Evolutionary conservation across 345 rosid genomes (phyloP).

Genomic region (Eucalyptus camaldulensis): DNA sequence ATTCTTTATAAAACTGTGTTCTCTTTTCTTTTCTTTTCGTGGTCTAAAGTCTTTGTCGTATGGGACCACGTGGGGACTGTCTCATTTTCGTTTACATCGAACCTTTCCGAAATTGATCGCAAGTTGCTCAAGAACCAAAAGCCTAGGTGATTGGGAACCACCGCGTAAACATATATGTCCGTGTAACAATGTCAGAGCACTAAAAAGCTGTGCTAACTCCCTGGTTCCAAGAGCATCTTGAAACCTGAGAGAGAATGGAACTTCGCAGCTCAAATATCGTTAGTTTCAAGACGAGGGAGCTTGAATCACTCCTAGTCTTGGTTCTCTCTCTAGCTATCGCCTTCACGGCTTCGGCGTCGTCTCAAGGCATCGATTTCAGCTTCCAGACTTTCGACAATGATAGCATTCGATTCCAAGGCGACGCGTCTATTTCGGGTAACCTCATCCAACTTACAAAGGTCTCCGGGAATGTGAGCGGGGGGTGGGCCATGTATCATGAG

Average conservation of each 20-base stretch:
- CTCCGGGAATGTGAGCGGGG: not conserved
- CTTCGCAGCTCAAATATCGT: not conserved
- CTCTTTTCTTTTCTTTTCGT: too few relatives aligned
- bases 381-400: not conserved
- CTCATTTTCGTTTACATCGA: too few relatives aligned
- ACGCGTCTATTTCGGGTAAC: fast-evolving
- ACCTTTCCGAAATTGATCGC: too few relatives aligned
- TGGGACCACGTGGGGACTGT: too few relatives aligned
- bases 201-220: not conserved
- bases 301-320: not conserved
- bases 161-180: not conserved
- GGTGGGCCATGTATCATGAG: not conserved
- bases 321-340: not conserved
- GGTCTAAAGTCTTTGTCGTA: not conserved
- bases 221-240: not conserved
- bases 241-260: not conserved
- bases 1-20: not conserved
- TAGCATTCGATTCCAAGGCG: not conserved
- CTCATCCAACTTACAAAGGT: not conserved
- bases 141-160: not conserved
- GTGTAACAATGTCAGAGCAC: not conserved
- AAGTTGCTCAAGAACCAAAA: not conserved
- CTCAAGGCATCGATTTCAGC: not conserved
- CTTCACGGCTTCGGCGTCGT: not conserved
- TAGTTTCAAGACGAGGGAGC: not conserved